phyloP scores from a whole-genome alignment of 371 early-diverging fungal genomes.

The Mucor mucedo region DNA sequence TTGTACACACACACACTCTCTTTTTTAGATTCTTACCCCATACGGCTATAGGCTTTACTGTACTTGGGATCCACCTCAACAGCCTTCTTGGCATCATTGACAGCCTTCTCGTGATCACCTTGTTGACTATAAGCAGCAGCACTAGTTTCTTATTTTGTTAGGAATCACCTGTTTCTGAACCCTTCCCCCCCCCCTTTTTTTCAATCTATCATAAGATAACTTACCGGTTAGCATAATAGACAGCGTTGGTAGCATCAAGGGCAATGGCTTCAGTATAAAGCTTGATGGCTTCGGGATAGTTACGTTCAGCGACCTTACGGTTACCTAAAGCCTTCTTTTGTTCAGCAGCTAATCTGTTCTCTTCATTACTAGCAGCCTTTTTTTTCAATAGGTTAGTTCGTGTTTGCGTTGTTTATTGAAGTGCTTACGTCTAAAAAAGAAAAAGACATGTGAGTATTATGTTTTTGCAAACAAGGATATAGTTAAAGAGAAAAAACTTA shows the following conservation, averaged over 20 bases:
- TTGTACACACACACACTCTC: neutral
- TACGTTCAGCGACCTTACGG: conserved; percentile 78
- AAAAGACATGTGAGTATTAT: conserved; percentile 12
- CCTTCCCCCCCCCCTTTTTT: neutral
- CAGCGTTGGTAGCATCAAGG: conserved; percentile 81
- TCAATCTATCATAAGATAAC: too few relatives aligned
- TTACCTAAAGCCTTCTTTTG: conserved; percentile 86
- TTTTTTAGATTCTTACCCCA: conserved; percentile 67
- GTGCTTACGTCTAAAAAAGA: conserved; percentile 11
- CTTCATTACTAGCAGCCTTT: conserved; percentile 42
- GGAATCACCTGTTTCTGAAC: neutral
- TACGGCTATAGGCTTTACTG: conserved; percentile 92
- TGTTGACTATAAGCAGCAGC: conserved; percentile 95
- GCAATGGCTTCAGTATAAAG: conserved; percentile 92
- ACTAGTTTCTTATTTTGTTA: conserved; percentile 40
- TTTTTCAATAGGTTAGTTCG: neutral
- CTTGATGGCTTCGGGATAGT: conserved; percentile 85
- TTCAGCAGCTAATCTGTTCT: conserved; percentile 82
- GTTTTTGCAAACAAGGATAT: conserved; percentile 6
- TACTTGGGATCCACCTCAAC: conserved; percentile 86
- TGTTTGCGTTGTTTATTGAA: neutral
- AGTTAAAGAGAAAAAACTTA: conserved; percentile 18
- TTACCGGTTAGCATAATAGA: conserved; percentile 95
- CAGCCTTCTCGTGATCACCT: conserved; percentile 86
- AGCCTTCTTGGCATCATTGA: conserved; percentile 85